Conservation (phyloP, 2,329 filamentous ascomycete genomes). For the Fonsecaea erecta region DNA sequence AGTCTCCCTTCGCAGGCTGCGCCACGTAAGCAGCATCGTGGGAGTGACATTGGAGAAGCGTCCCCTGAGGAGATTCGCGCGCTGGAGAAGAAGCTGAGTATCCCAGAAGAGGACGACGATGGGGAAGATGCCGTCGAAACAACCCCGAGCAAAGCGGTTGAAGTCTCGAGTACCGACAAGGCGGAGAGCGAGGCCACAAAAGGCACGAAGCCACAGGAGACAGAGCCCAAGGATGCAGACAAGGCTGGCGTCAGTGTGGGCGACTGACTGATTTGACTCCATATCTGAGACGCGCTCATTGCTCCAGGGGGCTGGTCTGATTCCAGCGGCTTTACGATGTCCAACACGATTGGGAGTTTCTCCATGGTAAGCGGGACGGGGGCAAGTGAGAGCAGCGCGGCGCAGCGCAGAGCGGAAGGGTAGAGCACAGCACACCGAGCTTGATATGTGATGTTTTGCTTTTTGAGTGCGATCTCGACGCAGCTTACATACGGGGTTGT, state of each 20-base stretch:
- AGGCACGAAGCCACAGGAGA: constrained; percentile 31
- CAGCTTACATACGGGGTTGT: no score
- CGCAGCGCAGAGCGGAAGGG: no score
- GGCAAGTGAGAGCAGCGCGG: no score
- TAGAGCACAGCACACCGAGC: no score
- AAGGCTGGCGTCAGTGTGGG: constrained; percentile 37
- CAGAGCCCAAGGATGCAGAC: constrained; percentile 36
- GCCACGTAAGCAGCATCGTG: constrained; percentile 43
- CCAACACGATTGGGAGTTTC: no score
- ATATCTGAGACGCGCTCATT: not conserved
- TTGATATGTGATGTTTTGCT: no score
- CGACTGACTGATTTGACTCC: not conserved
- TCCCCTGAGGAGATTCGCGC: constrained; percentile 38
- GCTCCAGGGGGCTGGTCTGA: not conserved
- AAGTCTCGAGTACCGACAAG: constrained; percentile 27
- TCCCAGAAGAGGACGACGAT: constrained; percentile 37
- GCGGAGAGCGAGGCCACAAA: constrained; percentile 29
- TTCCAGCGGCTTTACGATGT: no score
- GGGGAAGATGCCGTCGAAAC: constrained; percentile 23
- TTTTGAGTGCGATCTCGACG: no score
- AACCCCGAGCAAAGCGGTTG: constrained; percentile 27
- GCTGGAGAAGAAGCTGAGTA: constrained; percentile 41
- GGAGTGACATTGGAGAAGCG: constrained; percentile 45
- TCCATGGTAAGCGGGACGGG: no score
- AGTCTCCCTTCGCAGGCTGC: not conserved